Conservation (phyloP, 371 early-diverging fungal genomes). For the Mucor lusitanicus region DNA sequence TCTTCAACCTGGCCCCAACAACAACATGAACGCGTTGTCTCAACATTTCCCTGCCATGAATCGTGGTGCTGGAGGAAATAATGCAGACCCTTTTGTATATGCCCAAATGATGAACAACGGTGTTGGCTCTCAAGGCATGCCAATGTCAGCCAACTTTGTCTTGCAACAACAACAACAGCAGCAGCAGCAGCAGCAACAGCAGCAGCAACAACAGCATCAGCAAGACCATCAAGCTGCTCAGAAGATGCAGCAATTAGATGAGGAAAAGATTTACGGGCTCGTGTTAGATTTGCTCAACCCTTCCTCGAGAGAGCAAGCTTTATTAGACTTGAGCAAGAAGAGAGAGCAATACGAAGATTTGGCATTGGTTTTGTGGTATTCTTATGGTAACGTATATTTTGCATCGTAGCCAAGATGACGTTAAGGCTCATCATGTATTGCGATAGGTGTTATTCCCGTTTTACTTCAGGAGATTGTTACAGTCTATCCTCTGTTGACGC, state of each 20-base stretch:
- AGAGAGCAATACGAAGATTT: slow-evolving; percentile 94
- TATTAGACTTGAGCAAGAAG: slow-evolving; percentile 91
- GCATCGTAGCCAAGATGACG: not conserved
- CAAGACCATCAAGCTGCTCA: slow-evolving; percentile 27
- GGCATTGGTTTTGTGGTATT: slow-evolving; percentile 95
- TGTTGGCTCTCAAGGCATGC: slow-evolving; percentile 13
- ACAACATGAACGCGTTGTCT: slow-evolving; percentile 31
- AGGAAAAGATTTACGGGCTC: slow-evolving; percentile 86
- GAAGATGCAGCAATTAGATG: slow-evolving; percentile 60
- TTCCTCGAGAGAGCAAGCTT: slow-evolving; percentile 80
- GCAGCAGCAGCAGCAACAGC: slow-evolving; percentile 28
- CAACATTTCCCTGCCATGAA: slow-evolving; percentile 41
- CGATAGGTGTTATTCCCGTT: slow-evolving; percentile 86
- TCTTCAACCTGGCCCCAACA: slow-evolving; percentile 14
- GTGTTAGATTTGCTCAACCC: slow-evolving; percentile 86
- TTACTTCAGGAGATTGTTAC: slow-evolving; percentile 93
- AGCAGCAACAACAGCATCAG: slow-evolving; percentile 25
- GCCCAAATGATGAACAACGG: slow-evolving; percentile 33
- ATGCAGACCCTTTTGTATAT: slow-evolving; percentile 29
- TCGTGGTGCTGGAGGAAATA: slow-evolving; percentile 18
- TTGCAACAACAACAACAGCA: slow-evolving; percentile 18
- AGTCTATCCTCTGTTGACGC: slow-evolving; percentile 89
- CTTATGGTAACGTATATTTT: slow-evolving; percentile 70
- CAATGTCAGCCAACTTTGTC: slow-evolving; percentile 18
- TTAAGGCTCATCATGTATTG: not conserved